Evolutionary conservation across 108 stramenopile genomes (phyloP).

Genomic region (Cyclotella cryptica): DNA sequence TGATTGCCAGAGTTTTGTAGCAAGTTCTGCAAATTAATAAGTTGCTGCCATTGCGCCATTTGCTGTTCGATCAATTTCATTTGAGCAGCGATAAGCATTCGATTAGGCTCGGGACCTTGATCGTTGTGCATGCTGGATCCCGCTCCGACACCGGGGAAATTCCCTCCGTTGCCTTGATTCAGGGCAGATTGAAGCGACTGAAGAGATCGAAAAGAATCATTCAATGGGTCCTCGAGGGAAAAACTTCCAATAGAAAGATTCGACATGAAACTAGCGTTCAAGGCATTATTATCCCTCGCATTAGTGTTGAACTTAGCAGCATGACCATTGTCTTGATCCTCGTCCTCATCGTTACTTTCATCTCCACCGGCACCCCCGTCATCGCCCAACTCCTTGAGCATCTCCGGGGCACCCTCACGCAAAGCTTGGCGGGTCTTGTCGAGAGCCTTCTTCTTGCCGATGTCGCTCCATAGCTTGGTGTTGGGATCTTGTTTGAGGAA

Average conservation of each 20-base stretch:
- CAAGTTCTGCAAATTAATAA: slow-evolving; percentile 4
- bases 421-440: slow-evolving; percentile 91
- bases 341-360: slow-evolving; percentile 14
- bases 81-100: slow-evolving; percentile 5
- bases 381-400: slow-evolving; percentile 62
- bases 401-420: slow-evolving; percentile 84
- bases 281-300: neutral
- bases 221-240: slow-evolving; percentile 5
- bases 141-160: neutral
- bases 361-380: slow-evolving; percentile 20
- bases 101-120: slow-evolving; percentile 16
- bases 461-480: slow-evolving; percentile 87
- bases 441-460: slow-evolving; percentile 88
- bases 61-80: slow-evolving; percentile 18
- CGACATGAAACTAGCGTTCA: slow-evolving; percentile 20
- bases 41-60: slow-evolving; percentile 13
- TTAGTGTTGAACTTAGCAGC: neutral
- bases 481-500: slow-evolving; percentile 85
- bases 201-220: neutral
- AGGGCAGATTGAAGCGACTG: neutral
- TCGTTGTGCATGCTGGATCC: neutral
- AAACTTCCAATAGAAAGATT: slow-evolving; percentile 20
- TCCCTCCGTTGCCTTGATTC: neutral
- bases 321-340: neutral
- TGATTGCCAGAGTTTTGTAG: slow-evolving; percentile 2